Evolutionary conservation across 208 protist genomes (phyloP), one percentile per base, ranked within the genome.

Genomic region (Crithidia acanthocephali): DNA sequence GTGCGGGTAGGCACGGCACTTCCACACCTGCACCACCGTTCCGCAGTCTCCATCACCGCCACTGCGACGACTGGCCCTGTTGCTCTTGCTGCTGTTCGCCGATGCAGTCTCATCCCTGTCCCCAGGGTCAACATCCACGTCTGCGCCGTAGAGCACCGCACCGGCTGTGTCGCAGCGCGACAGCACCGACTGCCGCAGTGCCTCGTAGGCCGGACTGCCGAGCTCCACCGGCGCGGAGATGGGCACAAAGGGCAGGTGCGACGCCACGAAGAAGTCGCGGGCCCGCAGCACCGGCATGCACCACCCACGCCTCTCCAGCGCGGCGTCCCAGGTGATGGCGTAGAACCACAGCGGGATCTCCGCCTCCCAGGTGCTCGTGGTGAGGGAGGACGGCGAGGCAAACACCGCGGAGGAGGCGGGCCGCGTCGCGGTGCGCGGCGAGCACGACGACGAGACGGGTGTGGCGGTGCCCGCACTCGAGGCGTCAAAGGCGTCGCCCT

Each of bases 21-120:
- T 89, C 87, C 88, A 94, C 79, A 96, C 47, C 42, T 86, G 81
- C 52, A 92, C 84, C 40, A 94, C 88, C 53, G 47, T 42, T 2
- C 79, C 90, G 1, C 16, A 5, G 11, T 40, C 35, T 40, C 35
- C 35, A 11, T 11, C 35, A 11, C 35, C 11, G 35, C 35, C 35
- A 11, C 35, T 40, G 35, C 35, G 35, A 11, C 35, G 35, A 11
- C 8, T 40, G 35, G 81, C 80, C 35, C 11, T 40, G 35, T 40
- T 40, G 35, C 35, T 40, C 8, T 40, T 40, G 35, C 35, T 11
- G 35, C 35, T 11, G 6, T 40, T 11, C 35, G 35, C 35, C 11
- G 8, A 13, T 11, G 35, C 11, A 40, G 35, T 40, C 11, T 48
- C 59, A 4, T 53, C 15, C 65, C 44, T n/a, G 45, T 58, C 59